phyloP scores from a whole-genome alignment of 371 early-diverging fungal species.

The Actinomucor elegans region DNA sequence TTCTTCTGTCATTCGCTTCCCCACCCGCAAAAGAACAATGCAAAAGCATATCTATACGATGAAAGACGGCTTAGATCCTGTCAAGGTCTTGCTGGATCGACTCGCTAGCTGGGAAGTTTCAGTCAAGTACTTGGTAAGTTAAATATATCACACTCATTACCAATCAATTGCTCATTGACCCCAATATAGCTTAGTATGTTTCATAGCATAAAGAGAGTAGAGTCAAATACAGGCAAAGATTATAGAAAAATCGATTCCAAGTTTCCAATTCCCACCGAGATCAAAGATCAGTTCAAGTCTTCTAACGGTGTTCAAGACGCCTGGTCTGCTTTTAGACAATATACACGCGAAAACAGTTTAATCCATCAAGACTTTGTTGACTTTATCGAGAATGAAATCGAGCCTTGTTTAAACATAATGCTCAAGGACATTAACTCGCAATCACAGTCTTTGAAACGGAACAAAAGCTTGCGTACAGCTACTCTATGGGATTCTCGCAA shows the following conservation, averaged over 20 bases:
- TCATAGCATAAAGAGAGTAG: constrained; percentile 20
- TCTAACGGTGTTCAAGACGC: constrained; percentile 28
- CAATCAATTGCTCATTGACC: background rate
- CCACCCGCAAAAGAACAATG: constrained; percentile 23
- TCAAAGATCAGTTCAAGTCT: constrained; percentile 25
- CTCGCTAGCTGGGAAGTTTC: constrained; percentile 16
- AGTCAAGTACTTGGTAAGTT: constrained; percentile 24
- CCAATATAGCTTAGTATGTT: constrained; percentile 19
- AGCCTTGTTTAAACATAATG: constrained; percentile 13
- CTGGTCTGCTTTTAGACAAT: constrained; percentile 23
- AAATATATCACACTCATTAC: background rate
- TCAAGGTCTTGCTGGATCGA: constrained; percentile 15
- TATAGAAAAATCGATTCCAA: constrained; percentile 24
- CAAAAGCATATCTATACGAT: constrained; percentile 24
- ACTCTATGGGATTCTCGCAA: constrained; percentile 18
- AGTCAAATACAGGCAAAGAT: constrained; percentile 13
- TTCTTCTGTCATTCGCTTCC: constrained; percentile 14
- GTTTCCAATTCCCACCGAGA: constrained; percentile 9
- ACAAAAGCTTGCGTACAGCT: constrained; percentile 8
- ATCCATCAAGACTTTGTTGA: constrained; percentile 28
- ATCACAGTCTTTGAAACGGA: constrained; percentile 9
- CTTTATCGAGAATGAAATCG: constrained; percentile 24
- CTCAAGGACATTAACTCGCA: constrained; percentile 16
- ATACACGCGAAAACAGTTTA: constrained; percentile 22
- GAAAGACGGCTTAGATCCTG: constrained; percentile 25